Conservation (phyloP, 192 early-diverging fungal genomes). For the Coemansia sp. region DNA sequence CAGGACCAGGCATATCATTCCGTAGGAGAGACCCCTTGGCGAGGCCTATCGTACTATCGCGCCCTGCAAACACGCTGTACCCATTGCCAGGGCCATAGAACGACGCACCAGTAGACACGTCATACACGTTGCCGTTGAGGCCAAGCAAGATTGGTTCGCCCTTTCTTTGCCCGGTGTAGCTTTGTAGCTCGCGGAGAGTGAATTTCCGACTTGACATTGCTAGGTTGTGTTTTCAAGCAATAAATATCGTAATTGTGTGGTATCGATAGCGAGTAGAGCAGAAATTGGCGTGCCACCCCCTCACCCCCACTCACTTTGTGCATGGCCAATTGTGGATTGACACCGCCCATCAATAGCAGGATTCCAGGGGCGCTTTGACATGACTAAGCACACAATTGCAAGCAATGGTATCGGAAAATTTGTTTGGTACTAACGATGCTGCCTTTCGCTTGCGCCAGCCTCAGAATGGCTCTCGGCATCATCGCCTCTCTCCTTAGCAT, state of each 20-base stretch:
- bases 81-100: constrained; percentile 84
- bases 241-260: neutral
- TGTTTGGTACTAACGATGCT: neutral
- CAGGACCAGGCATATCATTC: constrained; percentile 56
- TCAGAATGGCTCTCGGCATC: neutral
- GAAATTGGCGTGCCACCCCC: neutral
- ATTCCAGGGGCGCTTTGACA: neutral
- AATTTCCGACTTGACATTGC: constrained; percentile 4
- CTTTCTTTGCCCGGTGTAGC: constrained; percentile 13
- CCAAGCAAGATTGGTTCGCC: constrained; percentile 64
- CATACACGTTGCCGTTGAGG: constrained; percentile 79
- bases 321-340: neutral
- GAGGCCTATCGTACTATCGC: constrained; percentile 83
- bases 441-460: neutral
- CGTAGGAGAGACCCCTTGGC: constrained; percentile 81
- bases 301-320: neutral
- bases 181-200: constrained; percentile 20
- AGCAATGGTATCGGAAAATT: too few species aligned
- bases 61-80: constrained; percentile 88
- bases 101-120: constrained; percentile 71
- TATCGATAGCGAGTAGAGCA: neutral
- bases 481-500: neutral
- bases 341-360: neutral
- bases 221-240: neutral
- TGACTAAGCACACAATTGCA: neutral